These are phyloP conservation scores for Aspergillus sp. DNA, from an alignment of 2,329 filamentous ascomycete genomes.

Conservation along the genomic window DNA sequence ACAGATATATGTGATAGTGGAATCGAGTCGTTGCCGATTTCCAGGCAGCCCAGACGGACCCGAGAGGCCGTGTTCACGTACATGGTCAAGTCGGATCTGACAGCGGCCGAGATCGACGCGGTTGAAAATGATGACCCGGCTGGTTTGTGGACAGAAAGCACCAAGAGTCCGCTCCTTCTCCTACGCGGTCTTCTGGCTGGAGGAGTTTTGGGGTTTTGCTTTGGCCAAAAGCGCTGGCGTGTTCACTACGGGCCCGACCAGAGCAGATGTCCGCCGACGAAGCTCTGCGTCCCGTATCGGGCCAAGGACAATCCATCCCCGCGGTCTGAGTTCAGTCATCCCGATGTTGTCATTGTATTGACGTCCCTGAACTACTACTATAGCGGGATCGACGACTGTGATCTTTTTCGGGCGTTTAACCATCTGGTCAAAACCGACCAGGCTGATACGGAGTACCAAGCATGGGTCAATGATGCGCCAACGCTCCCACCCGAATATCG, in stretches of 20 bases:
- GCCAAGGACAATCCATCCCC: slow-evolving; percentile 50
- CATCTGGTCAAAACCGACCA: slow-evolving; percentile 46
- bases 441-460: slow-evolving; percentile 39
- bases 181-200: slow-evolving; percentile 44
- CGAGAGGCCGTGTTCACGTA: slow-evolving; percentile 34
- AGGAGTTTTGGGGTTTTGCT: slow-evolving; percentile 45
- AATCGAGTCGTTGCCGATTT: slow-evolving; percentile 36
- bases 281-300: slow-evolving; percentile 49
- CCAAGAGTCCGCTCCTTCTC: slow-evolving; percentile 16
- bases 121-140: slow-evolving; percentile 25
- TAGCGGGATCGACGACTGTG: slow-evolving; percentile 42
- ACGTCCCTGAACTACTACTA: slow-evolving; percentile 52
- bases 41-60: slow-evolving; percentile 21
- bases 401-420: slow-evolving; percentile 41
- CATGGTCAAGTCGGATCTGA: slow-evolving; percentile 32
- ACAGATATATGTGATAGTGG: slow-evolving; percentile 37
- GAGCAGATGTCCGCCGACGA: slow-evolving; percentile 40
- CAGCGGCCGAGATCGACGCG: slow-evolving; percentile 16
- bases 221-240: slow-evolving; percentile 52
- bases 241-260: slow-evolving; percentile 55
- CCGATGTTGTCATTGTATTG: slow-evolving; percentile 48
- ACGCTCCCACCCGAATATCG: slow-evolving; percentile 30
- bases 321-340: slow-evolving; percentile 54
- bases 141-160: slow-evolving; percentile 42
- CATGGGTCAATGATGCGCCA: slow-evolving; percentile 20